phyloP scores from a whole-genome alignment of 129 eudicot genomes.

The Artemisia annua region DNA sequence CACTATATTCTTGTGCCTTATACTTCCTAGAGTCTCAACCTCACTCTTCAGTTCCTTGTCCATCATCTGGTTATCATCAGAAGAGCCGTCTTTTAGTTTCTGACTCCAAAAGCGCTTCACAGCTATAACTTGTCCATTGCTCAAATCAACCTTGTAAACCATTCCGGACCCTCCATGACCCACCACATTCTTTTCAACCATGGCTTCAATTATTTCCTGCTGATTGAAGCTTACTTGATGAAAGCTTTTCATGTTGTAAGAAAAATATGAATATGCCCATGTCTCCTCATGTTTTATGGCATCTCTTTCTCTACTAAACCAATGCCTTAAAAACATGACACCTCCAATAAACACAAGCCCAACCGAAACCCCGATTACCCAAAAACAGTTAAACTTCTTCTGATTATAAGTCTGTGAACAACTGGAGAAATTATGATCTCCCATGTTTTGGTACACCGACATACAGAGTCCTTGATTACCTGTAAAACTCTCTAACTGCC shows the following conservation, averaged over 20 bases:
- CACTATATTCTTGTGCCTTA: conserved; percentile 89
- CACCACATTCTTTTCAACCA: conserved; percentile 73
- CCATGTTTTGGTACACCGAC: conserved; percentile 35
- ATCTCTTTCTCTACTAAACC: conserved; percentile 51
- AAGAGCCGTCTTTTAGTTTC: conserved; percentile 43
- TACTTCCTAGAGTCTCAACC: conserved; percentile 83
- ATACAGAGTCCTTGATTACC: conserved; percentile 71
- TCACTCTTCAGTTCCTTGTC: conserved; percentile 75
- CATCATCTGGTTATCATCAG: conserved; percentile 52
- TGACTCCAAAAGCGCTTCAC: conserved; percentile 92
- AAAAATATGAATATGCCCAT: conserved; percentile 58
- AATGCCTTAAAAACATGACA: conserved; percentile 49
- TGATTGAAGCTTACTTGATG: conserved; percentile 72
- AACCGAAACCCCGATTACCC: conserved; percentile 57
- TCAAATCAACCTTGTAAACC: conserved; percentile 68
- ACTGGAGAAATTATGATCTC: conserved; percentile 39
- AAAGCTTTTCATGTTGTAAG: conserved; percentile 79
- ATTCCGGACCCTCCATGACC: conserved; percentile 95
- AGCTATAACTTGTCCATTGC: conserved; percentile 72
- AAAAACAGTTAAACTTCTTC: conserved; percentile 52
- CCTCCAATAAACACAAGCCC: conserved; percentile 51
- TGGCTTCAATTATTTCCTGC: conserved; percentile 67
- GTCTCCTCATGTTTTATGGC: conserved; percentile 50
- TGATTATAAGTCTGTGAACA: conserved; percentile 43
- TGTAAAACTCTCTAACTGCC: conserved; percentile 65